phyloP scores from a whole-genome alignment of 2,329 filamentous ascomycete species.

The Aspergillus jensenii region DNA sequence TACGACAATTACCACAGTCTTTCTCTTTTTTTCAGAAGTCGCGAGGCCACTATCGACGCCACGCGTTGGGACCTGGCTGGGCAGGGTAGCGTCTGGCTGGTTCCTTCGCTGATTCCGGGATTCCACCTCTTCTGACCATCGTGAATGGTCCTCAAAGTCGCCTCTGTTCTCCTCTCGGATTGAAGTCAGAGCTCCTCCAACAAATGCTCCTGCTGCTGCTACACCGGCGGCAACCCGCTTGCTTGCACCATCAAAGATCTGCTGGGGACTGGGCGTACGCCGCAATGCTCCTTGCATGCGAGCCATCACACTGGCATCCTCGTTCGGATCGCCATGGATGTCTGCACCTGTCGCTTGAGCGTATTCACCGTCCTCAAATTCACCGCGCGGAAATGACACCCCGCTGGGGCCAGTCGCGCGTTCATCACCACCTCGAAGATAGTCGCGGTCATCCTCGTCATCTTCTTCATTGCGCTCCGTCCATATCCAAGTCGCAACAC shows the following conservation, averaged over 20 bases:
- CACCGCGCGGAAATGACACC: conserved; percentile 28
- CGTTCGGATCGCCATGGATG: conserved; percentile 30
- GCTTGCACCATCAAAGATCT: conserved; percentile 80
- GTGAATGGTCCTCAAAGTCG: conserved; percentile 80
- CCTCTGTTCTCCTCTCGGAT: conserved; percentile 81
- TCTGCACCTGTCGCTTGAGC: conserved; percentile 38
- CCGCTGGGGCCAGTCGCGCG: conserved; percentile 25
- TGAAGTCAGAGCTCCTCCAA: conserved; percentile 78
- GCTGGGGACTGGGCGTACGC: conserved; percentile 81
- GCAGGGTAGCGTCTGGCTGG: conserved; percentile 24
- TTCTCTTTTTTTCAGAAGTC: conserved; percentile 54
- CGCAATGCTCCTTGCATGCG: conserved; percentile 79
- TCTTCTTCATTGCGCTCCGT: conserved; percentile 78
- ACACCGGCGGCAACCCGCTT: conserved; percentile 78
- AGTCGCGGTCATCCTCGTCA: conserved; percentile 65
- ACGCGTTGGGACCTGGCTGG: conserved; percentile 32
- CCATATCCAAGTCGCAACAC: conserved; percentile 89
- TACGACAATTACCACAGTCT: conserved; percentile 83
- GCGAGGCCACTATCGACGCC: conserved; percentile 33
- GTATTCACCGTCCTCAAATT: conserved; percentile 28
- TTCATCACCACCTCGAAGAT: conserved; percentile 41
- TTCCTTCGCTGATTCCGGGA: conserved; percentile 52
- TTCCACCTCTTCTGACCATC: conserved; percentile 89
- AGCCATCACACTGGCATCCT: conserved; percentile 65
- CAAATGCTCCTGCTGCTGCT: conserved; percentile 76